Evolutionary conservation across 768 basidiomycete genomes (phyloP), one percentile per base, ranked within the genome.

Genomic region (Clathrus columnatus): DNA sequence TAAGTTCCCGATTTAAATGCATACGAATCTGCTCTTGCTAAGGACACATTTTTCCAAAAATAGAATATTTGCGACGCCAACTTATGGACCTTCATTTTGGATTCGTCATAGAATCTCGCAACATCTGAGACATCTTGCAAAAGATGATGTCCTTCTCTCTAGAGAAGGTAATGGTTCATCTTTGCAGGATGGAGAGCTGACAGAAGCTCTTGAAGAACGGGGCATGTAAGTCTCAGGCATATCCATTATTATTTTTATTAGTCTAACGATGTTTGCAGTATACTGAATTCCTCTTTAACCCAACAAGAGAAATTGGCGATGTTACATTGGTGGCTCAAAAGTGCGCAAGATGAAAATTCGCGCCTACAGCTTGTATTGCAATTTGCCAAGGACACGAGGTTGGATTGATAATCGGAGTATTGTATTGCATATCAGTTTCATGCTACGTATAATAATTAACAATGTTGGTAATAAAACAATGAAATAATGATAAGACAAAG

Each of bases 131-230:
- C 57, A 63, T 16, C 54, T 91, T 55, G 65, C 75, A 1, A 65
- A 72, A 48, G 90, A 92, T 60, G 90, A 92, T 64, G 68, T 67
- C 20, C 69, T 83, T n/a, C 69, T 91, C 42, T 61, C 72, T 14
- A 72, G 71, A 30, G 84, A 85, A 61, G 71, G 69, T 27, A 61
- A 69, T 28, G 71, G 72, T 1, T 65, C 68, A 21, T 62, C 65
- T 28, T 66, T 92, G 45, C 77, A 79, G 2, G 64, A 70, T 18
- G 70, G 72, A 3, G 85, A 84, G 59, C 70, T 90, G 5, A 70
- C 74, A 26, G 79, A 86, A 54, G 84, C 86, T 3, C 73, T 91
- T 14, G 72, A 78, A 57, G 88, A 90, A 66, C 82, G 90, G 57
- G 90, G 85, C 62, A 75, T 90, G 89, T 91, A 65, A 65, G 86